Base-by-base conservation (phyloP, 805 yeast genomes). In the Teunomyces pallodes region DNA sequence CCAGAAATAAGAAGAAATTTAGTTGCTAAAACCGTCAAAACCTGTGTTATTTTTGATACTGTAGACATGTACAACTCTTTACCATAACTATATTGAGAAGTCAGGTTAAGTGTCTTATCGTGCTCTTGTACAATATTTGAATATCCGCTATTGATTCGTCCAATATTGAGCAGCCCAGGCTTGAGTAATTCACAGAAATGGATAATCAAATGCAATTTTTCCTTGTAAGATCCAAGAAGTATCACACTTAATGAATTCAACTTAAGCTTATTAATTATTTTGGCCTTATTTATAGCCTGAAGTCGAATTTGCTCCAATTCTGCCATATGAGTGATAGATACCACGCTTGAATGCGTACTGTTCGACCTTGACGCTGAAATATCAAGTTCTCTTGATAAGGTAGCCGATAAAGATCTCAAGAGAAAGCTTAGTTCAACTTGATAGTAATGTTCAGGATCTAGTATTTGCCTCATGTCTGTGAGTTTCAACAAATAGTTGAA, bases 201-300 rank as follows among this genome's bases (percentile, higher is more conserved):
- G 9, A 60, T 52, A 16, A 64, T 51, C 36, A 56, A 46, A 7
- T 44, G 47, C 8, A 61, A 51, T 47, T 65, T 68, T 47, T 65
- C 69, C 36, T 64, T 66, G 46, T 68, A 68, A 1, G 68, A 49
- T 0, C 74, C 72, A 7, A 45, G 33, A 1, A 67, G 36, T 9
- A 66, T 54, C 1, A 64, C 51, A 26, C 68, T 55, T 14, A 64
- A 41, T 1, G 59, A 60, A 29, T 47, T 43, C 30, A 49, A 42
- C 10, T 46, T 39, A 38, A 46, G 40, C 12, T 40, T 45, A 41
- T 39, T 52, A 45, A 42, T 41, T 51, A 32, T 39, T 42, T 45
- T 43, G 10, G 35, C 43, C n/a, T 30, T 16, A 3, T 28, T 27
- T 5, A 44, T 38, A 30, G 42, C 31, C 14, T 32, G 28, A 12